Conservation (phyloP, 2,329 filamentous ascomycete genomes). For the Teratosphaeria pseudoeucalypti region DNA sequence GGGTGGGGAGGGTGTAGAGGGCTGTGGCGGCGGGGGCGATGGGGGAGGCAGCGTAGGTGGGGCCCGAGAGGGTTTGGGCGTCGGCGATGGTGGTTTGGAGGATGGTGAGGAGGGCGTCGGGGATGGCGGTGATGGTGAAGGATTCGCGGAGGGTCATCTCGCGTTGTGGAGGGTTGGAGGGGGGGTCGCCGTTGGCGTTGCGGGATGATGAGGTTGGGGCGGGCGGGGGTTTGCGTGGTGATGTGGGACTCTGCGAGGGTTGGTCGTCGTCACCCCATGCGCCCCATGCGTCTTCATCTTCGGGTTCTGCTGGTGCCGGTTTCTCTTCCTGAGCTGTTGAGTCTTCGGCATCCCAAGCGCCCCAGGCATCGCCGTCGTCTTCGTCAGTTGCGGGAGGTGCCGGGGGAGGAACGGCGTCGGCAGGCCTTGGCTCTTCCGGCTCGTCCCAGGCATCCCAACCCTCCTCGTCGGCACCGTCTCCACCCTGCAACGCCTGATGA, state of each 20-base stretch:
- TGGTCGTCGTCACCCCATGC: slow-evolving; percentile 59
- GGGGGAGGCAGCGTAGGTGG: slow-evolving; percentile 38
- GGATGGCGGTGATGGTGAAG: slow-evolving; percentile 82
- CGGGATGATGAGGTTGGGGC: not conserved
- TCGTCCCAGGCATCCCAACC: slow-evolving; percentile 73
- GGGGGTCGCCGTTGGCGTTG: slow-evolving; percentile 10
- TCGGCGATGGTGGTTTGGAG: slow-evolving; percentile 44
- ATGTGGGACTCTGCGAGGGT: slow-evolving; percentile 1
- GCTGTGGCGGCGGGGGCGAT: slow-evolving; percentile 59
- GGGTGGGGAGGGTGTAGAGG: slow-evolving; percentile 60
- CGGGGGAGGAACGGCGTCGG: not conserved
- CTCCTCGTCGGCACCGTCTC: slow-evolving; percentile 29
- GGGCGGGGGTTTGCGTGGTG: slow-evolving; percentile 22
- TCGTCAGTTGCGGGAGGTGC: slow-evolving; percentile 10
- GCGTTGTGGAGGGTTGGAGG: slow-evolving; percentile 17
- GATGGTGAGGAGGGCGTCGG: slow-evolving; percentile 62
- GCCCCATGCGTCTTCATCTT: slow-evolving; percentile 62
- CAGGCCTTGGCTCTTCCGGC: slow-evolving; percentile 30
- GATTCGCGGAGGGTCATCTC: slow-evolving; percentile 66
- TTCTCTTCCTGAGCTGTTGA: slow-evolving; percentile 2
- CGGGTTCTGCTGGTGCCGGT: slow-evolving; percentile 20
- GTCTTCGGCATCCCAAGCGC: slow-evolving; percentile 38
- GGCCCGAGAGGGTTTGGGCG: slow-evolving; percentile 44
- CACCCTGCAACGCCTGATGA: slow-evolving; percentile 47
- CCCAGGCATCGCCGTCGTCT: slow-evolving; percentile 34